Evolutionary conservation across 1,139 yeast genomes (phyloP).

Genomic region (Geotrichum carabidarum): DNA sequence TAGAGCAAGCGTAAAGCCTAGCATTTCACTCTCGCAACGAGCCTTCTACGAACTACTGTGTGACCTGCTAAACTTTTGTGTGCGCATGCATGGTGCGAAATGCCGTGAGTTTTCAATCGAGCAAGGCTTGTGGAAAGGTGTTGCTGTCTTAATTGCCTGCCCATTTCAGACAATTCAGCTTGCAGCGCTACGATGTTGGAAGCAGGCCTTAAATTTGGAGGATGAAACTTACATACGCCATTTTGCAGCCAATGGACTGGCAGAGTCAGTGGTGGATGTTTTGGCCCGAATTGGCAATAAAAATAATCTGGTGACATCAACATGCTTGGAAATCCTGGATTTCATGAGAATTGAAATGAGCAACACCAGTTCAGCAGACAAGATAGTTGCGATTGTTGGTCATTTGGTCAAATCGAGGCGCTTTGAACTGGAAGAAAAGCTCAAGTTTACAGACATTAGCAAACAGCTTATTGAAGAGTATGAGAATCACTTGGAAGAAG

Average conservation of each 20-base stretch:
- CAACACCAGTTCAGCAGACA: constrained; percentile 8
- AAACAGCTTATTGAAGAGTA: constrained; percentile 1
- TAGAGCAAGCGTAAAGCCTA: neutral
- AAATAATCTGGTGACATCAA: constrained; percentile 67
- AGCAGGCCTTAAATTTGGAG: constrained; percentile 41
- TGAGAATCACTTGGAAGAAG: constrained; percentile 4
- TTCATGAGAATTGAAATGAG: constrained; percentile 36
- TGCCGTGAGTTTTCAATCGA: constrained; percentile 61
- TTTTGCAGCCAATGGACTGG: constrained; percentile 26
- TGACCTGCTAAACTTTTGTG: constrained; percentile 63
- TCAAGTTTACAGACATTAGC: constrained; percentile 1
- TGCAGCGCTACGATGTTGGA: constrained; percentile 44
- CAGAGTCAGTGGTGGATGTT: constrained; percentile 47
- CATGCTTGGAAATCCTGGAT: constrained; percentile 68
- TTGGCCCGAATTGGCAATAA: constrained; percentile 48
- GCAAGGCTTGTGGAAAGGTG: constrained; percentile 36
- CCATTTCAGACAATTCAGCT: constrained; percentile 48
- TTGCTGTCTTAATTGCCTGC: constrained; percentile 33
- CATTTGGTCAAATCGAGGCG: constrained; percentile 10
- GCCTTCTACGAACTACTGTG: constrained; percentile 60
- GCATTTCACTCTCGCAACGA: constrained; percentile 32
- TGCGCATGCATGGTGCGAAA: constrained; percentile 51
- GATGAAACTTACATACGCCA: constrained; percentile 44
- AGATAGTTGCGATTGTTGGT: constrained; percentile 4
- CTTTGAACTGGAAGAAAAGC: neutral